Conservation (phyloP, 2,329 filamentous ascomycete species). For the Graphilbum sp. region DNA sequence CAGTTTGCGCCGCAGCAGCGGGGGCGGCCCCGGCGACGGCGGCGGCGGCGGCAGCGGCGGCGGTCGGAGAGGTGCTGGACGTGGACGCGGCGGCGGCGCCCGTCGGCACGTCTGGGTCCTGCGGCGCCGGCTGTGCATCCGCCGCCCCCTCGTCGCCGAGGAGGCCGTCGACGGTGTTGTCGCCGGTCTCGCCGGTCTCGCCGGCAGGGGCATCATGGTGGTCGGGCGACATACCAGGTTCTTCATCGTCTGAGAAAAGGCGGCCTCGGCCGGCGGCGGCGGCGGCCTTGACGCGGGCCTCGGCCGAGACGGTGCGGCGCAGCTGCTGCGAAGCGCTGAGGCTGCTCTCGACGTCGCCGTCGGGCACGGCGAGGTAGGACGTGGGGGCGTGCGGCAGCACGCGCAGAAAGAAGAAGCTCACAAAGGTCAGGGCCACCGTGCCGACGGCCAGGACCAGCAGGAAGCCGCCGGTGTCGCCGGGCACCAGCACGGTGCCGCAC, state of each 20-base stretch:
- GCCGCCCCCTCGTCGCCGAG: background rate
- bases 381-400: conserved; percentile 38
- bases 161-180: background rate
- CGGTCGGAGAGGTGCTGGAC: background rate
- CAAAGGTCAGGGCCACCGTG: conserved; percentile 58
- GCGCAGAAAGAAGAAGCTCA: conserved; percentile 72
- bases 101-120: background rate
- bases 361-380: conserved; percentile 39
- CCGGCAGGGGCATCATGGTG: too few relatives aligned
- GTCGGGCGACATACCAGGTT: conserved; percentile 49
- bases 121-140: background rate
- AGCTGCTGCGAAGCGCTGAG: conserved; percentile 21
- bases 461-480: conserved; percentile 68
- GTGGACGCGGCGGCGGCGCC: background rate
- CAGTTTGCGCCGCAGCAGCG: background rate
- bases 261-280: conserved; percentile 18
- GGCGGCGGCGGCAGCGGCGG: background rate
- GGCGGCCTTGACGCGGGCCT: conserved; percentile 20
- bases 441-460: conserved; percentile 66
- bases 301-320: conserved; percentile 24
- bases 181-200: conserved; percentile 7
- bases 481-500: conserved; percentile 60
- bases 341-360: conserved; percentile 12
- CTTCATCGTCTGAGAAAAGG: conserved; percentile 23
- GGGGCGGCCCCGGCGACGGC: background rate